These are phyloP conservation scores for Excoecaria agallocha DNA, from an alignment of 345 rosid species.

Conservation along the genomic window DNA sequence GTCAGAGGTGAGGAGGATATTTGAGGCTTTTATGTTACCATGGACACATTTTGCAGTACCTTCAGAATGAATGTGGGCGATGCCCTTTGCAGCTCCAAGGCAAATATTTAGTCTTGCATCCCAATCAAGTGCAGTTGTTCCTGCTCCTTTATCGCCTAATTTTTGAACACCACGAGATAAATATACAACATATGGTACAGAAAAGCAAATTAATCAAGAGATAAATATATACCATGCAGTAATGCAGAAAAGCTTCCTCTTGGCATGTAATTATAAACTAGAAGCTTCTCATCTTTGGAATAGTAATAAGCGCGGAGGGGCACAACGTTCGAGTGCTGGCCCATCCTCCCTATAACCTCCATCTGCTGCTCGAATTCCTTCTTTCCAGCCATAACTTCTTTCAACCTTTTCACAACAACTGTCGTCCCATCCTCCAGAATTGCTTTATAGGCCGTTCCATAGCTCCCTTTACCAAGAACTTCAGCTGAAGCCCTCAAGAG, in stretches of 20 bases:
- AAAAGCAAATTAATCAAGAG: neutral
- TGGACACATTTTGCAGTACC: conserved; percentile 48
- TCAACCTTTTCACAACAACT: conserved; percentile 74
- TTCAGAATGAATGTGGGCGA: conserved; percentile 55
- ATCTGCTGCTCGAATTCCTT: conserved; percentile 81
- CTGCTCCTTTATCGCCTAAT: conserved; percentile 40
- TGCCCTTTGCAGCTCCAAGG: conserved; percentile 59
- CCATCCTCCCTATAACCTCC: conserved; percentile 56
- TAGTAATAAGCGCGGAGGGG: conserved; percentile 56
- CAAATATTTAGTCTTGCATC: conserved; percentile 62
- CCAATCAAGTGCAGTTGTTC: conserved; percentile 56
- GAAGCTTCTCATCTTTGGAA: conserved; percentile 60
- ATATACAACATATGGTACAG: neutral
- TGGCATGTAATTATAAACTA: conserved; percentile 60
- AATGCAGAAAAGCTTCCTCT: conserved; percentile 61
- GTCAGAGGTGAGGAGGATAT: conserved; percentile 58
- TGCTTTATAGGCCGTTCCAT: conserved; percentile 78
- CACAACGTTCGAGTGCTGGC: conserved; percentile 54
- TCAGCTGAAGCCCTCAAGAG: conserved; percentile 85
- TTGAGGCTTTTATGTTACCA: conserved; percentile 75
- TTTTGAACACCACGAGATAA: neutral
- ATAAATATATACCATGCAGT: conserved; percentile 53
- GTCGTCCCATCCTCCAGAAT: conserved; percentile 71
- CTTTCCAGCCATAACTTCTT: conserved; percentile 67
- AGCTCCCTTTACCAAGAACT: conserved; percentile 86